Conservation (phyloP, 1,139 yeast species). For the Saccharomyces hybrid region DNA sequence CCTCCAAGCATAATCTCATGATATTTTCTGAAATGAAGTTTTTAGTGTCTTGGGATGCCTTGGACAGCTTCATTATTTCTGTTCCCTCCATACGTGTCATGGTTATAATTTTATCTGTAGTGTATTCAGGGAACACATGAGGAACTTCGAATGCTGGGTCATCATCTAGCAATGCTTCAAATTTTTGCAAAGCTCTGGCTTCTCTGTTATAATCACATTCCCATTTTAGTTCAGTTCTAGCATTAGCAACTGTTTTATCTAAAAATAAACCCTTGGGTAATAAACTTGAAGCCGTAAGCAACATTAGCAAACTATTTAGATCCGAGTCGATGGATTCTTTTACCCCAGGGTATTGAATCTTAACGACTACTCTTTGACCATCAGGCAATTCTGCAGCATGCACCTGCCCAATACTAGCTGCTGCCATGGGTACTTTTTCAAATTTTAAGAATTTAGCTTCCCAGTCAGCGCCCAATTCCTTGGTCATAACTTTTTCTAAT, state of each 20-base stretch:
- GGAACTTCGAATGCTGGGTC: slow-evolving; percentile 79
- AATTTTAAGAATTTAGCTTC: slow-evolving; percentile 62
- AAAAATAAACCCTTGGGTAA: slow-evolving; percentile 89
- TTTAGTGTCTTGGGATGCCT: slow-evolving; percentile 49
- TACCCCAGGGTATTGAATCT: slow-evolving; percentile 98
- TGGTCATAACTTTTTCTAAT: slow-evolving; percentile 64
- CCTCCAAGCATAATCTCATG: slow-evolving; percentile 80
- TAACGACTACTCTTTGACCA: slow-evolving; percentile 78
- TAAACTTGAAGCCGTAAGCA: slow-evolving; percentile 77
- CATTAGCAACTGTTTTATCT: slow-evolving; percentile 88
- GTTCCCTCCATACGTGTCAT: slow-evolving; percentile 84
- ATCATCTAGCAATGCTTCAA: slow-evolving; percentile 50
- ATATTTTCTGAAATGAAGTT: slow-evolving; percentile 80
- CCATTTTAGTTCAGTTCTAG: slow-evolving; percentile 90
- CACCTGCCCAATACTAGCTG: slow-evolving; percentile 97
- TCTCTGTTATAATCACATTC: slow-evolving; percentile 95
- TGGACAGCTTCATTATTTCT: slow-evolving; percentile 68
- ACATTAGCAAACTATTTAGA: slow-evolving; percentile 70
- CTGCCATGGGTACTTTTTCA: slow-evolving; percentile 89
- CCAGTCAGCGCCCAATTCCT: slow-evolving; percentile 77
- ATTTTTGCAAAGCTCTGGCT: slow-evolving; percentile 69
- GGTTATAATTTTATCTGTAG: slow-evolving; percentile 79
- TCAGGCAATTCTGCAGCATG: slow-evolving; percentile 67
- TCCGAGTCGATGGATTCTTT: slow-evolving; percentile 90
- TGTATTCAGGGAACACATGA: slow-evolving; percentile 63